phyloP scores from a whole-genome alignment of 768 basidiomycete species.

The Sistotremastrum niveocremeum region DNA sequence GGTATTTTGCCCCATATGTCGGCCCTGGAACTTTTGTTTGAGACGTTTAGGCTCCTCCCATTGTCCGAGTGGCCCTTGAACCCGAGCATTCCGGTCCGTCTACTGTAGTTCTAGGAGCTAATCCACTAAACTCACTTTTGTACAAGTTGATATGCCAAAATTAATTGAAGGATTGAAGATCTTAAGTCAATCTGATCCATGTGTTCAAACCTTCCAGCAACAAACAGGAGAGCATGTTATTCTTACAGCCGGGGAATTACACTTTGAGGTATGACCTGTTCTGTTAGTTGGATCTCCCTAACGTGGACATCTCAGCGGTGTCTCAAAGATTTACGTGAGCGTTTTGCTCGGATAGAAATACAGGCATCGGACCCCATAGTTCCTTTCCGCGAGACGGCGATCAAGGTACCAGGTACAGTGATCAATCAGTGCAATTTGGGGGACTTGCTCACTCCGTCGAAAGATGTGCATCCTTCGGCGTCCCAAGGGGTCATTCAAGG shows the following conservation, averaged over 20 bases:
- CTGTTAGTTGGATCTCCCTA: constrained; percentile 1
- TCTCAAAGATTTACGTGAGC: constrained; percentile 87
- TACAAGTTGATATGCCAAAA: constrained; percentile 66
- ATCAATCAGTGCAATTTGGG: not conserved
- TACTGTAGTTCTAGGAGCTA: not conserved
- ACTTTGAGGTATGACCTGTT: constrained; percentile 57
- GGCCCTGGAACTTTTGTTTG: not conserved
- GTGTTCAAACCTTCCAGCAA: constrained; percentile 94
- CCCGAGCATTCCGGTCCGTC: constrained; percentile 49
- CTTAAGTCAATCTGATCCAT: constrained; percentile 90
- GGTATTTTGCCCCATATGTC: constrained; percentile 21
- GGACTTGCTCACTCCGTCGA: not conserved
- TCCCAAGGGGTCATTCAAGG: constrained; percentile 70
- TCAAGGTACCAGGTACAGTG: constrained; percentile 54
- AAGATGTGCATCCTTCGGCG: constrained; percentile 78
- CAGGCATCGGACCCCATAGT: constrained; percentile 93
- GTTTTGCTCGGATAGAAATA: constrained; percentile 88
- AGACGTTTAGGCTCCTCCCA: constrained; percentile 56
- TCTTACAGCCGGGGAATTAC: constrained; percentile 87
- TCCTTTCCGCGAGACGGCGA: constrained; percentile 91
- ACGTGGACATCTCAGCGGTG: constrained; percentile 49
- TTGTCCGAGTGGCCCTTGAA: constrained; percentile 91
- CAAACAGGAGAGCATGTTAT: constrained; percentile 97
- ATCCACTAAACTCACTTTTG: not conserved
- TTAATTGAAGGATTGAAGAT: constrained; percentile 77